These are phyloP conservation scores for Melaleuca alternifolia DNA, from an alignment of 345 rosid genomes.

Conservation along the genomic window DNA sequence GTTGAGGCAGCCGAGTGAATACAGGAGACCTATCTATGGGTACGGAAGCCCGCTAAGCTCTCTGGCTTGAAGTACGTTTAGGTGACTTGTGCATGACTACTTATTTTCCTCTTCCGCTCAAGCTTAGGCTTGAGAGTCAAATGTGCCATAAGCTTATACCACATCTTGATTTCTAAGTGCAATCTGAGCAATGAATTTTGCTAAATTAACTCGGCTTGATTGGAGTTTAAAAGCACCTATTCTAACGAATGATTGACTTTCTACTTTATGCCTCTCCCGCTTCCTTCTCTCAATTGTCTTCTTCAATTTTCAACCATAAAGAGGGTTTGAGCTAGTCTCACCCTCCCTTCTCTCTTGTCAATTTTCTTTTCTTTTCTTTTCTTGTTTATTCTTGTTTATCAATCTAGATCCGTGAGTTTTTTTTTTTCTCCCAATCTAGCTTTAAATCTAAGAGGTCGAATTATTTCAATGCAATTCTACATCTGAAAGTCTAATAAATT, in stretches of 20 bases:
- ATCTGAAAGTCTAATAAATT: too few species aligned
- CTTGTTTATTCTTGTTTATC: not conserved
- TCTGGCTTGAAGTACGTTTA: too few species aligned
- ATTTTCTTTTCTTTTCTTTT: not conserved
- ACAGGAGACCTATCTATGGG: too few species aligned
- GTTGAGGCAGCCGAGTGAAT: too few species aligned
- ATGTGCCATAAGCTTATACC: not conserved
- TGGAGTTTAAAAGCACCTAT: not conserved
- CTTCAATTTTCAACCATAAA: not conserved
- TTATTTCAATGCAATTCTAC: too few species aligned
- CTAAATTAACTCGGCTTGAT: not conserved
- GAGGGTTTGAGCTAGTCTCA: not conserved
- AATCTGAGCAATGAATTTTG: not conserved
- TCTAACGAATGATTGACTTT: not conserved
- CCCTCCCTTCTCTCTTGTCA: not conserved
- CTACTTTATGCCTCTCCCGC: not conserved
- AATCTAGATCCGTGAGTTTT: not conserved
- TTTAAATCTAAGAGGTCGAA: too few species aligned
- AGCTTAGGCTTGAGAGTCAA: too few species aligned
- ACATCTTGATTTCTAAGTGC: not conserved
- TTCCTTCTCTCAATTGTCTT: not conserved
- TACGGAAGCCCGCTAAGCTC: too few species aligned
- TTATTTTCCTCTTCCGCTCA: too few species aligned
- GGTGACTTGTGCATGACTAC: too few species aligned
- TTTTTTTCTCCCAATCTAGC: not conserved